These are phyloP conservation scores for Tetradesmus obliquus DNA, from an alignment of 139 green algal genomes.

Conservation along the genomic window DNA sequence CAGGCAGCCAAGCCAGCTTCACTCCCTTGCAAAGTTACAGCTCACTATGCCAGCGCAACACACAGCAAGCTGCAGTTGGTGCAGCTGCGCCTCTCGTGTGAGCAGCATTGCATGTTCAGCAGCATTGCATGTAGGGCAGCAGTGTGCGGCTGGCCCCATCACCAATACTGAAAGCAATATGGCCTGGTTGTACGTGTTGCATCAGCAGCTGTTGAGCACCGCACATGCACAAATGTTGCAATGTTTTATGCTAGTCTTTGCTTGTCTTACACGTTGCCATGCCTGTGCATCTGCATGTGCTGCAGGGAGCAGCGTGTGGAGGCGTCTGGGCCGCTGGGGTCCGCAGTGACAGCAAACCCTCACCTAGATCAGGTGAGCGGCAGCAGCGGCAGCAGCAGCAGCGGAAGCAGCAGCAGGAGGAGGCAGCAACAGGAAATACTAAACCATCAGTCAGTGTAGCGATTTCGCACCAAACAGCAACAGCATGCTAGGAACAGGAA, in stretches of 20 bases:
- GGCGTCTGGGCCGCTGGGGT: conserved; percentile 56
- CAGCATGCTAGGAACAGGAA: too few relatives aligned
- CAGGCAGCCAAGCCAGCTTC: background rate
- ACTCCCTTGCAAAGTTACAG: background rate
- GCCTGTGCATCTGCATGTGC: background rate
- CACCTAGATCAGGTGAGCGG: conserved; percentile 57
- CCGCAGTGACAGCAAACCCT: conserved; percentile 62
- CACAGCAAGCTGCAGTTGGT: background rate
- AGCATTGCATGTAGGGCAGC: too few relatives aligned
- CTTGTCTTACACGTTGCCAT: too few relatives aligned
- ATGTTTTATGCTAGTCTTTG: background rate
- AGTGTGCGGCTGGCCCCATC: too few relatives aligned
- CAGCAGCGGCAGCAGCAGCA: conserved; percentile 12
- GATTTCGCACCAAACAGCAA: background rate
- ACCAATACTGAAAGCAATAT: too few relatives aligned
- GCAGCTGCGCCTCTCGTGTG: background rate
- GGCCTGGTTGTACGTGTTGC: too few relatives aligned
- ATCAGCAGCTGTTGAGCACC: too few relatives aligned
- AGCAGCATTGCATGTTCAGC: too few relatives aligned
- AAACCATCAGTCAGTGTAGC: background rate
- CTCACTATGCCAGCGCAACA: background rate
- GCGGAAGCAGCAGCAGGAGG: background rate
- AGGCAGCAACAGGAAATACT: background rate
- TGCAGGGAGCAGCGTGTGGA: conserved; percentile 81
- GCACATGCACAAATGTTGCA: too few relatives aligned